Percentiles rank a stretch among this genome's conserved stretches.
Conservation (phyloP, 2,329 filamentous ascomycete species). For the Cladosporium velox region DNA sequence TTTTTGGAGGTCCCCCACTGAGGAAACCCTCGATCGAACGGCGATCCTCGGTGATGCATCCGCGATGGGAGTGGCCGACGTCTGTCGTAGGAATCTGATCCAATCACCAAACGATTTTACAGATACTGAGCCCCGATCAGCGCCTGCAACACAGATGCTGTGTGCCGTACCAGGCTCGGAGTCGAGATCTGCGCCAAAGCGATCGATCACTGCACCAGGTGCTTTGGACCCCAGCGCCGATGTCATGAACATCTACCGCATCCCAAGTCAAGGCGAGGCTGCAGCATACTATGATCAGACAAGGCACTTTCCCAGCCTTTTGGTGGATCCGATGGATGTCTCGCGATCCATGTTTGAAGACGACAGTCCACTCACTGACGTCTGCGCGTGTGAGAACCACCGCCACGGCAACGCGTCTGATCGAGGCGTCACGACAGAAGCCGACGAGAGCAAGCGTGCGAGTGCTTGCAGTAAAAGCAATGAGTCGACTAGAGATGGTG, state of each 20-base stretch:
- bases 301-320: conserved; percentile 27
- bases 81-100: background rate
- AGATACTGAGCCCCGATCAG: background rate
- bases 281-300: conserved; percentile 36
- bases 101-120: background rate
- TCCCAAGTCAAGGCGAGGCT: conserved; percentile 37
- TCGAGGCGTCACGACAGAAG: background rate
- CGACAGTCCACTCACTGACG: conserved; percentile 19
- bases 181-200: conserved; percentile 22
- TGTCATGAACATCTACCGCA: conserved; percentile 36
- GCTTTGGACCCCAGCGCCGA: conserved; percentile 24
- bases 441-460: background rate
- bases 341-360: conserved; percentile 17
- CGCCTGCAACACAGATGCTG: background rate
- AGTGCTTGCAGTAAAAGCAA: background rate
- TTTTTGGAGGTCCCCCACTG: conserved; percentile 34
- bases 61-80: conserved; percentile 26
- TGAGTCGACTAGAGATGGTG: background rate
- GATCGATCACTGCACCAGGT: conserved; percentile 35
- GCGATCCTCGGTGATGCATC: conserved; percentile 30
- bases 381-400: conserved; percentile 20
- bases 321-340: conserved; percentile 18
- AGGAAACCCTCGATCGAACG: conserved; percentile 21
- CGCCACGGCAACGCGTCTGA: conserved; percentile 5
- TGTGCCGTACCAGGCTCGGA: conserved; percentile 2